These are phyloP conservation scores for Dactylellina sp. DNA, from an alignment of 2,329 filamentous ascomycete genomes.

Conservation along the genomic window DNA sequence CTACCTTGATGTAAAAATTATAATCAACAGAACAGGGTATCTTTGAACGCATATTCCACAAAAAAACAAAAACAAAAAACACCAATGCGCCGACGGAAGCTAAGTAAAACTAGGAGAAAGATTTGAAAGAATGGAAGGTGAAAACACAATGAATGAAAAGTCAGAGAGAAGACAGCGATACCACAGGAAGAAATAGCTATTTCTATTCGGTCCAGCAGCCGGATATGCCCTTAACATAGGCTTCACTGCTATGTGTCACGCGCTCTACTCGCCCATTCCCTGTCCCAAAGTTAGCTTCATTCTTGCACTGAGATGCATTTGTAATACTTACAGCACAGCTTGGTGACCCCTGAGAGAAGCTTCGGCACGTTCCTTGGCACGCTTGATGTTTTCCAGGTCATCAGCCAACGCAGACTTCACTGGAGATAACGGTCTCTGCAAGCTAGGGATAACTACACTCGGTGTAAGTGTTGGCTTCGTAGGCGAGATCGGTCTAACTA, in stretches of 20 bases:
- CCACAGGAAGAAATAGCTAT: too few species aligned
- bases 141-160: too few species aligned
- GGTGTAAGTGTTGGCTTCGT: neutral
- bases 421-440: neutral
- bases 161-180: too few species aligned
- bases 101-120: neutral
- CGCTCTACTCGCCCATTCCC: slow-evolving; percentile 25
- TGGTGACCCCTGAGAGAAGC: slow-evolving; percentile 35
- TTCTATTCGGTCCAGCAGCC: too few species aligned
- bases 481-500: neutral
- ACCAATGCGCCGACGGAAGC: slow-evolving; percentile 24
- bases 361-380: slow-evolving; percentile 46
- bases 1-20: neutral
- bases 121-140: neutral
- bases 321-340: slow-evolving; percentile 40
- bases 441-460: slow-evolving; percentile 8
- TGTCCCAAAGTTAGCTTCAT: neutral
- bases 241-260: neutral
- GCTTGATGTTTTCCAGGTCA: slow-evolving; percentile 25
- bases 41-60: slow-evolving; percentile 34
- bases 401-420: slow-evolving; percentile 17
- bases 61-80: slow-evolving; percentile 9
- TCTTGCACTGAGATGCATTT: neutral
- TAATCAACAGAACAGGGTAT: slow-evolving; percentile 27
- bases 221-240: too few species aligned